Percentiles rank a stretch among this genome's conserved stretches.
Conservation (phyloP, 257 asterid genomes). For the Solanum chiquidenum region DNA sequence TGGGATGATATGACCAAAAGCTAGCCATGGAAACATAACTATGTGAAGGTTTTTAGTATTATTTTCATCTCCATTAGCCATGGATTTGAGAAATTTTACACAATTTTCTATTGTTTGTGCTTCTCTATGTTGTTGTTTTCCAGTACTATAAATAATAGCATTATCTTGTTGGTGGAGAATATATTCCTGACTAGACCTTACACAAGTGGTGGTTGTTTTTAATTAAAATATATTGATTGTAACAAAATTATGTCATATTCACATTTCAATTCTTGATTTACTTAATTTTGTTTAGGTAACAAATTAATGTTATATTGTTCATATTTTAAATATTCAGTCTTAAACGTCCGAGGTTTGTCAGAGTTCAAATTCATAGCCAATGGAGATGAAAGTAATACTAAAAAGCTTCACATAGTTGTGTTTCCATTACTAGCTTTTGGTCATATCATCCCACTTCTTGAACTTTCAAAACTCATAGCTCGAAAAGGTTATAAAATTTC, state of each 20-base stretch:
- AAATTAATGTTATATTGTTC: too few species aligned
- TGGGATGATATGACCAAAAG: constrained; percentile 62
- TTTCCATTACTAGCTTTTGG: constrained; percentile 66
- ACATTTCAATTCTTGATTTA: background rate
- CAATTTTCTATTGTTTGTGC: background rate
- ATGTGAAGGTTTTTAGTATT: constrained; percentile 59
- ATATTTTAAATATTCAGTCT: too few species aligned
- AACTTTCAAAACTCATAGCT: constrained; percentile 37
- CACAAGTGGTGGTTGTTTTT: background rate
- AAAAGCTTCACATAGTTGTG: constrained; percentile 46
- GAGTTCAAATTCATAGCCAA: constrained; percentile 12
- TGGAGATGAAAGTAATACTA: constrained; percentile 55
- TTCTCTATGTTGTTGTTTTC: background rate
- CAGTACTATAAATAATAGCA: background rate
- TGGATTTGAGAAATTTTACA: constrained; percentile 25
- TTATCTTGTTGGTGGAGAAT: background rate
- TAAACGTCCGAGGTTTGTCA: background rate
- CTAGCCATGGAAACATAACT: constrained; percentile 60
- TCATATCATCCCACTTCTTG: constrained; percentile 37
- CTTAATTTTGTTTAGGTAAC: too few species aligned
- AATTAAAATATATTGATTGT: background rate
- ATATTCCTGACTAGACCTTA: background rate
- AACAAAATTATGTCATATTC: background rate
- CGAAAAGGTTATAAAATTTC: constrained; percentile 35
- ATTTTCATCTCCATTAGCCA: constrained; percentile 31